These are phyloP conservation scores for Hysterangium stoloniferum DNA, from an alignment of 768 basidiomycete genomes.

Conservation along the genomic window DNA sequence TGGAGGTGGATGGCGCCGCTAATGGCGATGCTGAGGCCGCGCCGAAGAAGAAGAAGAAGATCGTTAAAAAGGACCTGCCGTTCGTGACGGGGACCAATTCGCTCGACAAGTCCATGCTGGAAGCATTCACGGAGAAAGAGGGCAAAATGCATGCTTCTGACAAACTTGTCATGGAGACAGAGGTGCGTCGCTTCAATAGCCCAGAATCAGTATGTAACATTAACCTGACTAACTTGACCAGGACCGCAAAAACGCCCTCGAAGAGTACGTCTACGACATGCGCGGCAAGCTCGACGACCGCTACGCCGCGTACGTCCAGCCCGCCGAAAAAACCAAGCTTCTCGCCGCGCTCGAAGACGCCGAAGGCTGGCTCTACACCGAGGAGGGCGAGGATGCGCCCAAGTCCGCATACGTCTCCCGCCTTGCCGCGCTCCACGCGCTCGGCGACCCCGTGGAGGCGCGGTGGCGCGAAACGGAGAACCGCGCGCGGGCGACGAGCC, in stretches of 20 bases:
- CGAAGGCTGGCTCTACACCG: slow-evolving; percentile 96
- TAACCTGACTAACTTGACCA: slow-evolving; percentile 23
- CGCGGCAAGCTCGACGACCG: slow-evolving; percentile 87
- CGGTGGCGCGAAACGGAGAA: slow-evolving; percentile 82
- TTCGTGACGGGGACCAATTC: slow-evolving; percentile 59
- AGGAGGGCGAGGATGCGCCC: slow-evolving; percentile 91
- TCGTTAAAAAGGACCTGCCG: slow-evolving; percentile 76
- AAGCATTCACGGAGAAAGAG: slow-evolving; percentile 72
- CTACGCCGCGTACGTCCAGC: slow-evolving; percentile 67
- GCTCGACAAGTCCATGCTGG: slow-evolving; percentile 56
- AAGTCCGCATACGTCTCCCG: slow-evolving; percentile 90
- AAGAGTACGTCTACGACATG: slow-evolving; percentile 97
- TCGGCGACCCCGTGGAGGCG: slow-evolving; percentile 81
- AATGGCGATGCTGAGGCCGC: slow-evolving; percentile 39
- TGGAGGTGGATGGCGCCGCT: slow-evolving; percentile 51
- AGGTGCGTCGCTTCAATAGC: slow-evolving; percentile 48
- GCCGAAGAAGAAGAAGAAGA: slow-evolving; percentile 80
- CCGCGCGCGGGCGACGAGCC: slow-evolving; percentile 60
- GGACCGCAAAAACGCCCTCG: slow-evolving; percentile 97
- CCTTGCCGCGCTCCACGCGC: slow-evolving; percentile 73
- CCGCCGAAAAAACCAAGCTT: slow-evolving; percentile 72
- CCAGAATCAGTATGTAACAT: too few species aligned
- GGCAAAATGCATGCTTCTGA: slow-evolving; percentile 83
- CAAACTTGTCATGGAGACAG: slow-evolving; percentile 96
- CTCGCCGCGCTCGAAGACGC: slow-evolving; percentile 62